These are phyloP conservation scores for Candida mattraensis DNA, from an alignment of 805 yeast genomes.

Conservation along the genomic window DNA sequence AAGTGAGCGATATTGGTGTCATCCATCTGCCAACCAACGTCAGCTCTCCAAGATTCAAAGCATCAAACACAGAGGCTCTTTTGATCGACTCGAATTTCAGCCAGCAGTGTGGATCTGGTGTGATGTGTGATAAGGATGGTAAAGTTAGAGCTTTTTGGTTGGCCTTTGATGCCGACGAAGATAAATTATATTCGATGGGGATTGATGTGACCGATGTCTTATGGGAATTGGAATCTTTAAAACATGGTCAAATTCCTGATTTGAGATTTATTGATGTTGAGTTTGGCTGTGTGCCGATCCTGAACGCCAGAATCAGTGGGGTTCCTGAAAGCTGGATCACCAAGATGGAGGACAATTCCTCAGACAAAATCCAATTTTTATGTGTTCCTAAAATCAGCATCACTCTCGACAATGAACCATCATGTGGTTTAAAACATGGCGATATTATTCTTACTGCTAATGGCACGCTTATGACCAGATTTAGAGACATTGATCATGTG, in stretches of 20 bases:
- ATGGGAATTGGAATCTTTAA: conserved; percentile 55
- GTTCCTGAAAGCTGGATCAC: conserved; percentile 83
- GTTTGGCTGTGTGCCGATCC: conserved; percentile 62
- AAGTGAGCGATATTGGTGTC: conserved; percentile 74
- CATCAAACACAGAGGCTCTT: conserved; percentile 77
- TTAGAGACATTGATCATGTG: conserved; percentile 58
- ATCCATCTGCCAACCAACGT: conserved; percentile 69
- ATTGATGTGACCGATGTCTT: conserved; percentile 68
- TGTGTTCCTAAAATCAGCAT: conserved; percentile 62
- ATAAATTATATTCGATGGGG: conserved; percentile 70
- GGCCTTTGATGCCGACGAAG: conserved; percentile 75
- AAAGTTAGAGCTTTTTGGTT: conserved; percentile 83
- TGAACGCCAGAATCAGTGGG: conserved; percentile 81
- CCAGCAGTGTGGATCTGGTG: conserved; percentile 73
- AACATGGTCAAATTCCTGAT: conserved; percentile 50
- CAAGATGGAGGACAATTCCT: conserved; percentile 53
- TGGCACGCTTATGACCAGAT: conserved; percentile 60
- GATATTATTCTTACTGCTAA: conserved; percentile 76
- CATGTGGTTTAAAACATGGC: conserved; percentile 51
- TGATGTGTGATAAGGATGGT: conserved; percentile 75
- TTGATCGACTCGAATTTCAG: conserved; percentile 71
- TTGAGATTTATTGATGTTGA: conserved; percentile 77
- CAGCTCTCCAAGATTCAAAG: conserved; percentile 77
- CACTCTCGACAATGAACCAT: conserved; percentile 28
- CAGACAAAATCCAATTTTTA: conserved; percentile 71